These are phyloP conservation scores for Thelephora terrestris DNA, from an alignment of 1,284 basidiomycete species.

Conservation along the genomic window DNA sequence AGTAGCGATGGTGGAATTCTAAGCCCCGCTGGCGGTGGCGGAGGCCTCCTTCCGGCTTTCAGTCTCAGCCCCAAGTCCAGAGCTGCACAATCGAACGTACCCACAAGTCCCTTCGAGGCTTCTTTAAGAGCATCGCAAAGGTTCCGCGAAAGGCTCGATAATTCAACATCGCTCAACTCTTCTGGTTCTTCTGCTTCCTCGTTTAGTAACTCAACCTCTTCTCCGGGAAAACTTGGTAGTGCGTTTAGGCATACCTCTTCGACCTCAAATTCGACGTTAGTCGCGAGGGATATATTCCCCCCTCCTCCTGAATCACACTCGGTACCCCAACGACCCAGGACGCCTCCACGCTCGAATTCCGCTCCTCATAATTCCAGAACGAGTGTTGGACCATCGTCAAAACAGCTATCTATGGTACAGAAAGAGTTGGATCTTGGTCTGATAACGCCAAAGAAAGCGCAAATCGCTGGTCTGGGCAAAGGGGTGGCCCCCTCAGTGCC, in stretches of 20 bases:
- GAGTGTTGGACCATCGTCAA: conserved; percentile 11
- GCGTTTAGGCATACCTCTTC: conserved; percentile 20
- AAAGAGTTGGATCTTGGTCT: conserved; percentile 66
- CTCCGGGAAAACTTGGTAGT: background rate
- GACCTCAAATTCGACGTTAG: conserved; percentile 21
- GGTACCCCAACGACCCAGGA: conserved; percentile 16
- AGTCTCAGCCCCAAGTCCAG: background rate
- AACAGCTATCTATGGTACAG: conserved; percentile 48
- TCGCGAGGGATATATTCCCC: conserved; percentile 20
- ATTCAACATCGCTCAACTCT: no score
- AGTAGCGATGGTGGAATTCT: background rate
- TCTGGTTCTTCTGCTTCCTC: conserved; percentile 20
- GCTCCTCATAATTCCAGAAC: conserved; percentile 3
- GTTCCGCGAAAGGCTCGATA: no score
- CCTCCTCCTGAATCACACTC: conserved; percentile 19
- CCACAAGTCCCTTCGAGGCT: background rate
- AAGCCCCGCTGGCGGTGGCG: no score
- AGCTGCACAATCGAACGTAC: conserved; percentile 2
- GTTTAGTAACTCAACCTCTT: conserved; percentile 2
- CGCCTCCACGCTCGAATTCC: conserved; percentile 5
- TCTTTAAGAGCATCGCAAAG: conserved; percentile 1
- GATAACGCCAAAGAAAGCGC: conserved; percentile 51
- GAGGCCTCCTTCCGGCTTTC: background rate
- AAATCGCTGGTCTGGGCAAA: conserved; percentile 24
- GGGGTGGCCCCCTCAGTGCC: conserved; percentile 15